A percentile compares a stretch with the other conserved stretches of the same genome.
phyloP scores from a whole-genome alignment of 129 eudicot genomes.

The Daucus carota region DNA sequence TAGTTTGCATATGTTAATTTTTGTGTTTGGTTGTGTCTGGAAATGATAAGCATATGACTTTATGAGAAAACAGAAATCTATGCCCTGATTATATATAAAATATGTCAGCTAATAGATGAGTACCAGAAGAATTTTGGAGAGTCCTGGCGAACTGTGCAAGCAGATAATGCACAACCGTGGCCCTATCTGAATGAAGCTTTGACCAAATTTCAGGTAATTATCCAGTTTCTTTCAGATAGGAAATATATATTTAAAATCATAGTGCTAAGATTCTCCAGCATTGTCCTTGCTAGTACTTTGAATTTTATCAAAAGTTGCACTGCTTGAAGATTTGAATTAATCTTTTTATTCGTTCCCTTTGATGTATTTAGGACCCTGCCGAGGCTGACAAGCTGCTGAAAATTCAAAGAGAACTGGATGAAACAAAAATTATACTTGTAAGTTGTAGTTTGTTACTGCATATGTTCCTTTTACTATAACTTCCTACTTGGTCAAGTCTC shows the following conservation, averaged over 20 bases:
- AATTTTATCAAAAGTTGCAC: neutral
- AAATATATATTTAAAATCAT: neutral
- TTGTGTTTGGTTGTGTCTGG: neutral
- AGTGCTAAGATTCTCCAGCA: neutral
- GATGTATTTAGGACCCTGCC: constrained; percentile 74
- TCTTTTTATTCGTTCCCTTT: neutral
- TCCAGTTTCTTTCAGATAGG: neutral
- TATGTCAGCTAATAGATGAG: constrained; percentile 79
- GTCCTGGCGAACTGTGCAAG: constrained; percentile 68
- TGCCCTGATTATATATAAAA: neutral
- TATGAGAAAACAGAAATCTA: neutral
- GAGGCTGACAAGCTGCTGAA: constrained; percentile 95
- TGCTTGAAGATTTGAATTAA: too few species aligned
- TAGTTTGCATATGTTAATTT: neutral
- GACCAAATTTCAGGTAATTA: constrained; percentile 70
- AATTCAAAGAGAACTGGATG: constrained; percentile 94
- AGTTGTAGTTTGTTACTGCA: constrained; percentile 21
- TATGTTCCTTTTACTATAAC: neutral
- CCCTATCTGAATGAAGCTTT: constrained; percentile 84
- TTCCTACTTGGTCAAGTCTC: neutral
- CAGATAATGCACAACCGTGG: constrained; percentile 73
- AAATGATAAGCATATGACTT: neutral
- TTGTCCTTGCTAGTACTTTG: neutral
- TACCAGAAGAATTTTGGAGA: constrained; percentile 90
- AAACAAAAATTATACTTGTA: constrained; percentile 96